These are phyloP conservation scores for Micractinium sp. DNA, from an alignment of 139 green algal genomes.

Conservation along the genomic window DNA sequence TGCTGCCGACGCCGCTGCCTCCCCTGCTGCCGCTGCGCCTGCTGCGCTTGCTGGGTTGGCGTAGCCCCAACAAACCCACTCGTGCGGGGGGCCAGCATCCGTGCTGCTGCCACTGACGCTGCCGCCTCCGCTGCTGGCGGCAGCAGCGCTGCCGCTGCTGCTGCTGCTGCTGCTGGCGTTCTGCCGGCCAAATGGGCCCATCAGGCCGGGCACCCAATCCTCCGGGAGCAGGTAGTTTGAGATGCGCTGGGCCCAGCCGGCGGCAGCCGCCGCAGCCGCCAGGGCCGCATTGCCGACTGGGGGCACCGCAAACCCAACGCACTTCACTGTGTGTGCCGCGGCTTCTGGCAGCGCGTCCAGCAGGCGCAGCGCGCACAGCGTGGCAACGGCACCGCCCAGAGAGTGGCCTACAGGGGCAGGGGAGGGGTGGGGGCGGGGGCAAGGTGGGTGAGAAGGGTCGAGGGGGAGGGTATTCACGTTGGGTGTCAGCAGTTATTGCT, in stretches of 20 bases:
- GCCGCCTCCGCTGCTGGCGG: neutral
- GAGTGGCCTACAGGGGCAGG: slow-evolving; percentile 57
- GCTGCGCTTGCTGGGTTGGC: neutral
- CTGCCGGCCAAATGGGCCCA: neutral
- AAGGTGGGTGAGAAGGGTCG: neutral
- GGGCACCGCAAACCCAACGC: slow-evolving; percentile 76
- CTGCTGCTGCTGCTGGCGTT: neutral
- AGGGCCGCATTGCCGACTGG: slow-evolving; percentile 77
- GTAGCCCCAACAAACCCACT: slow-evolving; percentile 31
- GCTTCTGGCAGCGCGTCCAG: slow-evolving; percentile 55
- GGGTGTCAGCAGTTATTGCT: too few relatives aligned
- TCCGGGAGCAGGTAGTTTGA: slow-evolving; percentile 71
- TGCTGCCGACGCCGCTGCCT: neutral
- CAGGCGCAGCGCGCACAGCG: slow-evolving; percentile 71
- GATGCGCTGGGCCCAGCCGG: slow-evolving; percentile 65
- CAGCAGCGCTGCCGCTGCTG: neutral
- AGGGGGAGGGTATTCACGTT: too few relatives aligned
- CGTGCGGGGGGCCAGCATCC: neutral
- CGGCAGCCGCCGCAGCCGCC: slow-evolving; percentile 59
- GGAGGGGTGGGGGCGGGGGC: neutral
- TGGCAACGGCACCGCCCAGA: slow-evolving; percentile 77
- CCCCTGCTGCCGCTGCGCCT: neutral
- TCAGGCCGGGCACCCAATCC: slow-evolving; percentile 27
- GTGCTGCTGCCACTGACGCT: neutral
- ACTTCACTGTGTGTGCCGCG: slow-evolving; percentile 46